A percentile compares a stretch with the other conserved stretches of the same genome.
Conservation (phyloP, 139 green algal genomes). For the Deuterostichococcus epilithicus region DNA sequence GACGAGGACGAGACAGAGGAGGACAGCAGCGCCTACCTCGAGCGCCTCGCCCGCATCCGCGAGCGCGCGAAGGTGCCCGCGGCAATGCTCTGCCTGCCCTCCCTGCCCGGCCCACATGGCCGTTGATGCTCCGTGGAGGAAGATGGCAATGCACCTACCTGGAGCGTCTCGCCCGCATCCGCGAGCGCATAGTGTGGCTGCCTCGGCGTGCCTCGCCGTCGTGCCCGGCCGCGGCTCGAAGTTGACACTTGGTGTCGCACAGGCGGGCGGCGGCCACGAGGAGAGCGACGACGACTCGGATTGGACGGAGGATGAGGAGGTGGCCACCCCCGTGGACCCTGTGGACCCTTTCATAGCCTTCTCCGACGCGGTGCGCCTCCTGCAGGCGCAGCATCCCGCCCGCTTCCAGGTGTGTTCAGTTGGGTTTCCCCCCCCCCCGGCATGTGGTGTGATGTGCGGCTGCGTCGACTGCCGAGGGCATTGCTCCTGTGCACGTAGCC, state of each 20-base stretch:
- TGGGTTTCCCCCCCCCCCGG: no score
- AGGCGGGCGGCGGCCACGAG: slow-evolving; percentile 18
- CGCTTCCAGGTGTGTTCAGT: slow-evolving; percentile 28
- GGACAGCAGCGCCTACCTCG: slow-evolving; percentile 29
- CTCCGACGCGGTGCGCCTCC: slow-evolving; percentile 45
- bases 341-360: slow-evolving; percentile 68
- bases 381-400: slow-evolving; percentile 47
- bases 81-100: neutral
- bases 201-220: neutral
- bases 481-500: neutral
- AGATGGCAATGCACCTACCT: slow-evolving; percentile 30
- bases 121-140: slow-evolving; percentile 12
- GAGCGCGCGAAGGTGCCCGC: slow-evolving; percentile 9
- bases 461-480: neutral
- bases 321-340: slow-evolving; percentile 55
- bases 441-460: no score
- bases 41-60: slow-evolving; percentile 11
- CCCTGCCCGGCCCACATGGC: neutral
- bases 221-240: neutral
- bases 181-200: neutral
- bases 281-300: slow-evolving; percentile 28
- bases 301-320: slow-evolving; percentile 43
- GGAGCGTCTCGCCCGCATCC: slow-evolving; percentile 13
- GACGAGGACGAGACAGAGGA: slow-evolving; percentile 35
- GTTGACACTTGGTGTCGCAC: neutral